Base-by-base conservation (phyloP, 345 rosid species). In the Crucihimalaya himalaica region DNA sequence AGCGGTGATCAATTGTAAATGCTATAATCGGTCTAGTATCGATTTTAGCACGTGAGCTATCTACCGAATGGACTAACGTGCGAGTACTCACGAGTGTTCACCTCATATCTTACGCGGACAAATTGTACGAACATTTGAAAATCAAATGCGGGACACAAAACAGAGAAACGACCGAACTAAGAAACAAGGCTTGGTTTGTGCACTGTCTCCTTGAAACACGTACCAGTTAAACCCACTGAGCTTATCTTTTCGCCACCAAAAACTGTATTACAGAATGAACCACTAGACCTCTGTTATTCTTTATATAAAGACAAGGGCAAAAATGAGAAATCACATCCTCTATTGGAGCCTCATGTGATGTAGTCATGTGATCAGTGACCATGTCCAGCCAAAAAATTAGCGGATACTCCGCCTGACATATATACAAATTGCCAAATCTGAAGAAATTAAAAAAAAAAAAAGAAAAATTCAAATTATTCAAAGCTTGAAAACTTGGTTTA, bases 341-440 rank as follows among this genome's bases (percentile, higher is more conserved):
- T 6, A 13, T 60, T 60, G 65, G 32, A 25, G 23, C 14, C 52
- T n/a, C 40, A 16, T 45, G 40, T 63, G 42, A 29, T 29, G n/a
- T n/a, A n/a, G n/a, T n/a, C 40, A 16, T 45, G 40, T 63, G 42
- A 29, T 29, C 14, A 63, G 2, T 15, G 40, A 4, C 3, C 11
- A 14, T 6, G 19, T 28, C 40, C 39, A 28, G 54, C 68, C 68
- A 35, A 34, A 34, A 34, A 3, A 34, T 0, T 35, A 12, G n/a
- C 68, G 8, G 37, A 28, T 23, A 42, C 67, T 62, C 51, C 67
- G 66, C 66, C 35, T 15, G 15, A 62, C 15, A 25, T 42, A 40
- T 37, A 11, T 4, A 34, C 2, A 25, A 42, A 25, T 4, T 40
- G 21, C 4, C 37, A 62, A 42, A 42, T 62, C 50, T 6, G 20